Conservation (phyloP, 331 rosid species). For the Pyracantha coccinea region DNA sequence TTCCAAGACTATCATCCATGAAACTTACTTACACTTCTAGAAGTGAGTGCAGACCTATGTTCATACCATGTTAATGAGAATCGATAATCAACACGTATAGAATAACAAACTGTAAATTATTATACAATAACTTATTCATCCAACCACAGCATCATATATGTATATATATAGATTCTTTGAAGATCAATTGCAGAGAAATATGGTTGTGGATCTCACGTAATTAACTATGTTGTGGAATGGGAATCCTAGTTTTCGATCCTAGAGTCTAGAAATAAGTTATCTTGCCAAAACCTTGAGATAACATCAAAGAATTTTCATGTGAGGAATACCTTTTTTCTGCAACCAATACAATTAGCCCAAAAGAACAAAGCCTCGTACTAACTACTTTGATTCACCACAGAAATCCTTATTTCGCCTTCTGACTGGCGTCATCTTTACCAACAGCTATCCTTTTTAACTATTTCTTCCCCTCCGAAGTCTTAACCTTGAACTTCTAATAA, state of each 20-base stretch:
- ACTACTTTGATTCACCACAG: neutral
- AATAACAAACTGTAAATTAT: neutral
- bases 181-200: neutral
- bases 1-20: slow-evolving; percentile 71
- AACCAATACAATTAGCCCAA: neutral
- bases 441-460: neutral
- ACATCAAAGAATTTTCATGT: neutral
- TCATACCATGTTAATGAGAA: slow-evolving; percentile 4
- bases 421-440: neutral
- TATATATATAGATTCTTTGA: neutral
- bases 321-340: neutral
- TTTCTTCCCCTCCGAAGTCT: neutral
- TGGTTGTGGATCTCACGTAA: neutral
- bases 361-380: neutral
- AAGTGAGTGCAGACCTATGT: neutral
- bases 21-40: slow-evolving; percentile 20
- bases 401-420: neutral
- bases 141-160: neutral
- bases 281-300: neutral
- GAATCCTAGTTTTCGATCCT: neutral
- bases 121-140: neutral
- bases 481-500: neutral
- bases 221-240: neutral
- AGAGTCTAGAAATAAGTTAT: neutral
- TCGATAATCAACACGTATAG: neutral